A percentile compares a stretch with the other conserved stretches of the same genome.
Conservation (phyloP, 2,329 filamentous ascomycete species). For the Peltaster fructicola region DNA sequence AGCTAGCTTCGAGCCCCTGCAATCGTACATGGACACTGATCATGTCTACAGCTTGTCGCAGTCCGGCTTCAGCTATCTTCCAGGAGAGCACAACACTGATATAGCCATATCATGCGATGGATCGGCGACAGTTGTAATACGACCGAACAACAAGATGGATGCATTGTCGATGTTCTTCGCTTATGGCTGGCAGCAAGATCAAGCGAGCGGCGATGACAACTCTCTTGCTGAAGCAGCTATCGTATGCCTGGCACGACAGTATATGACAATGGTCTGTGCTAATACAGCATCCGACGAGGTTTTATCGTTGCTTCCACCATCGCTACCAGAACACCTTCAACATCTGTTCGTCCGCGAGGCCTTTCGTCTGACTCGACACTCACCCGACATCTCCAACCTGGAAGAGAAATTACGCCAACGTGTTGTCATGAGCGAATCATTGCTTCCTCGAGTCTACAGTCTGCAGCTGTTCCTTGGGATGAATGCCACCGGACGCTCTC, state of each 20-base stretch:
- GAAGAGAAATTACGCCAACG: constrained; percentile 40
- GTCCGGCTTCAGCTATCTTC: constrained; percentile 56
- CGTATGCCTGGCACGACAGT: constrained; percentile 18
- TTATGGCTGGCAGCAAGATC: constrained; percentile 15
- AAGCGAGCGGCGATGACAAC: constrained; percentile 11
- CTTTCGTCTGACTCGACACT: constrained; percentile 50
- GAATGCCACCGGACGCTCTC: constrained; percentile 41
- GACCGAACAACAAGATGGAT: constrained; percentile 25
- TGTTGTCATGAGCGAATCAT: constrained; percentile 51
- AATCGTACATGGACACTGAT: constrained; percentile 41
- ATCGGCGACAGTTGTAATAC: constrained; percentile 27
- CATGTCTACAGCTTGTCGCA: constrained; percentile 56
- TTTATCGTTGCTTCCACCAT: constrained; percentile 23
- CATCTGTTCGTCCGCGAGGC: constrained; percentile 48
- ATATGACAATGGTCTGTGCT: constrained; percentile 20
- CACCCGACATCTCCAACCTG: constrained; percentile 70
- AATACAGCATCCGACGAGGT: constrained; percentile 33
- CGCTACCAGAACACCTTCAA: constrained; percentile 37
- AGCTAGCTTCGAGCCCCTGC: constrained; percentile 38
- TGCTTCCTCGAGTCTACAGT: constrained; percentile 59
- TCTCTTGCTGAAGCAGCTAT: constrained; percentile 15
- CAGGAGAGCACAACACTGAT: constrained; percentile 37
- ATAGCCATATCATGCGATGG: constrained; percentile 31
- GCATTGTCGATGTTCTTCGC: constrained; percentile 12
- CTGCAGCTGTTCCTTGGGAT: constrained; percentile 66